Conservation (phyloP, 2,329 filamentous ascomycete species). For the Cryphonectria carpinicola region DNA sequence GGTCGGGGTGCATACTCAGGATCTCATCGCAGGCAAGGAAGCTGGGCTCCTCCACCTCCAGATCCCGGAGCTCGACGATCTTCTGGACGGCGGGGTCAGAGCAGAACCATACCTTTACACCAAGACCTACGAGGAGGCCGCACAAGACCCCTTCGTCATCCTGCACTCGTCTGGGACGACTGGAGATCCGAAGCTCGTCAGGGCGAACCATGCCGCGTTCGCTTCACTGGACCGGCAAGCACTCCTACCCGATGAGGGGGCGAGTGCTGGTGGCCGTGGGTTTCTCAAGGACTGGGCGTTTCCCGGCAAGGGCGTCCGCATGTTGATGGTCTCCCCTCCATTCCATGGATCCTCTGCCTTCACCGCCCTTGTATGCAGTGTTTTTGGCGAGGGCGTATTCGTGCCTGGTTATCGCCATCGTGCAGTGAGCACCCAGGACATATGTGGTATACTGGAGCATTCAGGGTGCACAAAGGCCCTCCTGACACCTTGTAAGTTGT, state of each 20-base stretch:
- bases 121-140: conserved; percentile 31
- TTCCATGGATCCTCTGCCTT: conserved; percentile 30
- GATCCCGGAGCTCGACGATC: conserved; percentile 30
- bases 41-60: not conserved
- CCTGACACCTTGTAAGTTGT: conserved; percentile 29
- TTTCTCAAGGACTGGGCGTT: conserved; percentile 18
- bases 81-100: conserved; percentile 20
- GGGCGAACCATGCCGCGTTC: conserved; percentile 16
- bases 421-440: conserved; percentile 24
- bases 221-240: conserved; percentile 11
- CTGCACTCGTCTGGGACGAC: conserved; percentile 34
- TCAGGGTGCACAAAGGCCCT: conserved; percentile 26
- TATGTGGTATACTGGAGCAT: conserved; percentile 27
- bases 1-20: conserved; percentile 25
- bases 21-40: conserved; percentile 25
- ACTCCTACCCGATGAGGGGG: conserved; percentile 10
- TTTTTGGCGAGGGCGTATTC: conserved; percentile 29
- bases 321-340: conserved; percentile 28
- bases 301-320: conserved; percentile 24
- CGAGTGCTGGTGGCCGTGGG: conserved; percentile 11
- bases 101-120: conserved; percentile 29
- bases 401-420: conserved; percentile 31
- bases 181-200: conserved; percentile 30
- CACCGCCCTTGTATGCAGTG: conserved; percentile 19
- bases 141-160: conserved; percentile 24